Base-by-base conservation (phyloP, 208 protist species). In the Trypanosoma lewisi region DNA sequence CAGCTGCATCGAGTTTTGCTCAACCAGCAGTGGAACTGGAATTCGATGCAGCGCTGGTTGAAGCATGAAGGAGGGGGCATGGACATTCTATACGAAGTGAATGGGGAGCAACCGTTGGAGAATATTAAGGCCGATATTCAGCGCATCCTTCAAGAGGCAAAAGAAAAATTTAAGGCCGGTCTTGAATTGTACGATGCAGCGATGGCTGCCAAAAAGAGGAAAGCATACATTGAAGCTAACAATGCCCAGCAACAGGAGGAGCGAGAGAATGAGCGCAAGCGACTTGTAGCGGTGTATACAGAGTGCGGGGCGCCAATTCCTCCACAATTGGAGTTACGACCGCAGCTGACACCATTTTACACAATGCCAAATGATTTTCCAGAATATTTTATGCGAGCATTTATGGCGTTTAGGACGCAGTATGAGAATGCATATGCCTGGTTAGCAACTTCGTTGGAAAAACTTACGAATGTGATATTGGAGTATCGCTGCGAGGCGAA, bases 291-390 rank as follows among this genome's bases (percentile, higher is more conserved):
- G 9, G 37, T 91, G 11, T 96, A 94, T 73, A 75, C 58, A 12
- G 90, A 96, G 49, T 83, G 82, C 63, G 82, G 83, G 21, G 79
- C 78, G 2, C 62, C 85, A 1, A 68, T 92, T 37, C 87, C 90
- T 5, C 39, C 75, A 2, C 77, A 82, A 67, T 71, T 96, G 31
- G 58, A 71, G 55, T 30, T 33, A 12, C 19, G 28, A 17, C 21
- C 27, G 4, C 47, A 30, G 2, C n/a, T 30, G 21, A 9, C 64
- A 27, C 33, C 49, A 17, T 75, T 68, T 58, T 74, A 67, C 63
- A 51, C 36, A n/a, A 55, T 89, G 42, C 83, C 83, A 8, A 37
- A 59, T 4, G 67, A 75, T 11, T 17, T 81, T 9, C 77, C 76
- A 12, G 52, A 60, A 30, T 39, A 79, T 7, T 67, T 93, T 16